A percentile compares a stretch with the other conserved stretches of the same genome.
Conservation (phyloP, 2,329 filamentous ascomycete species). For the Claviceps citrina region DNA sequence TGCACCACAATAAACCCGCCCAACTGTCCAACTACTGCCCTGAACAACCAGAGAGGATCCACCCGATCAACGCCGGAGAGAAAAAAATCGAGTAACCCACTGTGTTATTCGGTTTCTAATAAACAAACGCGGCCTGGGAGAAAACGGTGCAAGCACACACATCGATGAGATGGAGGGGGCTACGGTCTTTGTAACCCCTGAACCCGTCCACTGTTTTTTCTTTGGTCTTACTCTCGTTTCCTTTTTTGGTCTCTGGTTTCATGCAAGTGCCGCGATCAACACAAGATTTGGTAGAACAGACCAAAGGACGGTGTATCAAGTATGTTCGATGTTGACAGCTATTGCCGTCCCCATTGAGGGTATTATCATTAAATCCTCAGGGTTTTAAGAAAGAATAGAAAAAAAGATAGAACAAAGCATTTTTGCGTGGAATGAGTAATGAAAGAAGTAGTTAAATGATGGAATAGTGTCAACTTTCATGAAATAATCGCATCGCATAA, state of each 20-base stretch:
- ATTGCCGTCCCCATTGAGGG: neutral
- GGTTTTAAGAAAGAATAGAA: no score
- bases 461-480: neutral
- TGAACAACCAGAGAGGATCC: neutral
- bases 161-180: neutral
- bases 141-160: neutral
- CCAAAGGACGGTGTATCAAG: neutral
- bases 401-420: neutral
- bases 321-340: neutral
- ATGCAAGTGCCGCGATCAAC: neutral
- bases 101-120: neutral
- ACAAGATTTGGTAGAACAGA: neutral
- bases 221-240: neutral
- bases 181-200: neutral
- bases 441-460: neutral
- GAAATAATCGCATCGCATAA: neutral
- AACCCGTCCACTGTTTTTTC: neutral
- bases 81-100: neutral
- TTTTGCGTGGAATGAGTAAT: neutral
- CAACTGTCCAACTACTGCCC: neutral
- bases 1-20: neutral
- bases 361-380: conserved; percentile 1
- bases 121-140: neutral
- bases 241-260: neutral
- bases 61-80: neutral